Evolutionary conservation across 2,329 filamentous ascomycete species (phyloP), one percentile per base, ranked within the genome.

Genomic region (Cytospora schulzeri): DNA sequence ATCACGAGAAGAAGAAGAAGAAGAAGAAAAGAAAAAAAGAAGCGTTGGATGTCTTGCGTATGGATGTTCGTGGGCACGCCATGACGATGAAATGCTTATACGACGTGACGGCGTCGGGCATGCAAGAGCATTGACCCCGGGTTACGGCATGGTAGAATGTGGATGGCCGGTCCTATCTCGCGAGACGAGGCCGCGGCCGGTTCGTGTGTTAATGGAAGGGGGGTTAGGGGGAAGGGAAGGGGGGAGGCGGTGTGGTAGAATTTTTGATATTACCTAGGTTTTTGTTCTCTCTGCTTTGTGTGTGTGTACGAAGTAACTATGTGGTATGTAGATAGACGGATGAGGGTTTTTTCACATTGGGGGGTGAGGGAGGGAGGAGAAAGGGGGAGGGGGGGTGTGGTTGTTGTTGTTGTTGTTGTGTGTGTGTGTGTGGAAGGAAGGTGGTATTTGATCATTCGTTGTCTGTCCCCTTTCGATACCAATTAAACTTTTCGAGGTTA

Each of bases 401-500:
- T n/a, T n/a, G n/a, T n/a, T n/a, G n/a, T n/a, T n/a, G n/a, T n/a
- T n/a, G n/a, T n/a, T n/a, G n/a, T n/a, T n/a, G n/a, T n/a, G n/a
- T n/a, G n/a, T n/a, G n/a, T n/a, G n/a, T 35, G 14, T 15, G 4
- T 9, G 59, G 14, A 33, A 15, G 24, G 24, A 17, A 29, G 53
- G 15, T n/a, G 48, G 48, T 57, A 33, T 54, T 33, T 63, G 35
- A 54, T 50, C 53, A 41, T 26, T 59, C 22, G 33, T 54, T 35
- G 35, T 29, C 41, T 38, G 19, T 57, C 26, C 38, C 50, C 57
- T 60, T 63, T 76, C 74, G 74, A 78, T 78, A 77, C 75, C 76
- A 77, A 68, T 57, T 31, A 4, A 31, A 53, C 19, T 53, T 33
- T 31, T 22, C 31, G 51, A 52, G 52, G 19, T 59, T 14, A 48